phyloP scores from a whole-genome alignment of 768 basidiomycete genomes.

The Lenzites betulinus region DNA sequence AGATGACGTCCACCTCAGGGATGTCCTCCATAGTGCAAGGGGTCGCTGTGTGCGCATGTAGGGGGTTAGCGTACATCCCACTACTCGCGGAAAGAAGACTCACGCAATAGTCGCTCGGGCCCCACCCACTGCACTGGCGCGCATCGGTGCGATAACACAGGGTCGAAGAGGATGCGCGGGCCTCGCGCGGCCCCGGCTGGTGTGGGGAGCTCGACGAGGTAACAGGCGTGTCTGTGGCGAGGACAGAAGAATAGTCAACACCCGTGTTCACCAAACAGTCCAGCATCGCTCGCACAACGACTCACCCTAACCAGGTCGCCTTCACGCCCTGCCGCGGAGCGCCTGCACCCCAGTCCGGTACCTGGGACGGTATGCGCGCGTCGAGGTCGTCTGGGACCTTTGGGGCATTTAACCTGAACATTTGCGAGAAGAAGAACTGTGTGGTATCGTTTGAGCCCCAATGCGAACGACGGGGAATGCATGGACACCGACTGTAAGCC shows the following conservation, averaged over 20 bases:
- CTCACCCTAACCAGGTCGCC: slow-evolving; percentile 41
- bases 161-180: slow-evolving; percentile 42
- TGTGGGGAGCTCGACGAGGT: slow-evolving; percentile 40
- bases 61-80: neutral
- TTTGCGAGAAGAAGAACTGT: neutral
- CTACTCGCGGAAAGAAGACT: slow-evolving; percentile 25
- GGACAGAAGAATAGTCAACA: no score
- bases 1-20: slow-evolving; percentile 50
- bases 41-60: slow-evolving; percentile 24
- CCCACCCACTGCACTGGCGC: slow-evolving; percentile 35
- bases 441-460: no score
- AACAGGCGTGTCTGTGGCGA: slow-evolving; percentile 26
- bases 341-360: slow-evolving; percentile 30
- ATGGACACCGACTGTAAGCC: no score
- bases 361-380: slow-evolving; percentile 20
- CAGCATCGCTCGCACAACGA: no score
- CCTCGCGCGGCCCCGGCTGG: slow-evolving; percentile 37
- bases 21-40: slow-evolving; percentile 46
- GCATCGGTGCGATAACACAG: slow-evolving; percentile 39
- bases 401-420: neutral
- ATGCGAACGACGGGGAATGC: no score
- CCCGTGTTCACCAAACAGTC: no score
- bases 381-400: slow-evolving; percentile 18
- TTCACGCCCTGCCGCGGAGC: slow-evolving; percentile 26
- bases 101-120: slow-evolving; percentile 37